Percentiles rank a stretch among this genome's conserved stretches.
phyloP scores from a whole-genome alignment of 83 land plant species.

The Picea abies region DNA sequence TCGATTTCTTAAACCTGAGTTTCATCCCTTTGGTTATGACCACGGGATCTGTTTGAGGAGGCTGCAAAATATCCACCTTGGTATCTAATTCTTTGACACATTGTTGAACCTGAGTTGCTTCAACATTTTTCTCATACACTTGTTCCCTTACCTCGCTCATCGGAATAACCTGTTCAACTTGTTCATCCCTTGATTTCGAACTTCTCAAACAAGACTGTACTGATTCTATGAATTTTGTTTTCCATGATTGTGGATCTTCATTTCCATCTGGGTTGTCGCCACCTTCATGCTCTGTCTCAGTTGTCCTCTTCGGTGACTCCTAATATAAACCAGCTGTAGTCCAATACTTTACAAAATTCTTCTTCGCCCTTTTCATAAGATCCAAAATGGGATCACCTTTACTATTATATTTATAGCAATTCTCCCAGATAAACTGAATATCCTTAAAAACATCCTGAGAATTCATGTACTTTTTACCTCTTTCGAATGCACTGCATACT shows the following conservation, averaged over 20 bases:
- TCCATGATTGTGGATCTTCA: not conserved
- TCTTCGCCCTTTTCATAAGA: slow-evolving; percentile 81
- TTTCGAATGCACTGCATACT: slow-evolving; percentile 70
- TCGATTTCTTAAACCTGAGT: not conserved
- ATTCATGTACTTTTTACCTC: slow-evolving; percentile 63
- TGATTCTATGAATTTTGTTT: not conserved
- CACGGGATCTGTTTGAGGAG: not conserved
- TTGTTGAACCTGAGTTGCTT: slow-evolving; percentile 1
- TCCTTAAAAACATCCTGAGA: slow-evolving; percentile 38
- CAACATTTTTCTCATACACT: not conserved
- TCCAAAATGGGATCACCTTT: slow-evolving; percentile 93
- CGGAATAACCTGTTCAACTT: too few species aligned
- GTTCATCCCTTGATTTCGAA: not conserved
- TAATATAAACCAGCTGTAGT: slow-evolving; percentile 64
- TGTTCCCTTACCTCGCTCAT: not conserved
- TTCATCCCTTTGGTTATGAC: slow-evolving; percentile 1
- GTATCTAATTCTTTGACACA: slow-evolving; percentile 9
- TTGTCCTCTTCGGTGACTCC: too few species aligned
- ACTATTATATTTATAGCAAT: slow-evolving; percentile 84
- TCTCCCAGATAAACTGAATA: slow-evolving; percentile 20
- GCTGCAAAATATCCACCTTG: not conserved
- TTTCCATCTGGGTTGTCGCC: slow-evolving; percentile 4
- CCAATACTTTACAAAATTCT: slow-evolving; percentile 83
- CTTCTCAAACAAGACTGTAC: not conserved
- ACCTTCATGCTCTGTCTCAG: too few species aligned